Percentiles rank a stretch among this genome's conserved stretches.
These are phyloP conservation scores for Mortierella sp. DNA, from an alignment of 371 early-diverging fungal species.

Conservation along the genomic window DNA sequence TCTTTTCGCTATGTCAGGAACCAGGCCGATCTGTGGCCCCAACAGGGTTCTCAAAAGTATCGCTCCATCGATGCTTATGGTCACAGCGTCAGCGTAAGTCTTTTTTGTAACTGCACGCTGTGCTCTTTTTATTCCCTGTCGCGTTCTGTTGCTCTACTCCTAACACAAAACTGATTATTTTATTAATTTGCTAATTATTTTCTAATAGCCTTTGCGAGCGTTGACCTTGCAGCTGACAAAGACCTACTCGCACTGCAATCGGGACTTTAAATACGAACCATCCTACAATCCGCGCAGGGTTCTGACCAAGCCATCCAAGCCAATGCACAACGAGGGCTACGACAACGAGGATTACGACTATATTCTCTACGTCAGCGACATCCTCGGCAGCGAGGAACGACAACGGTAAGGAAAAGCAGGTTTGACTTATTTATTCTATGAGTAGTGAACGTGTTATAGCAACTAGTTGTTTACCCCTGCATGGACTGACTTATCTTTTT, in stretches of 20 bases:
- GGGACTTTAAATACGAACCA: constrained; percentile 79
- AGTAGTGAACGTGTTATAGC: too few relatives aligned
- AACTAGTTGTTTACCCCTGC: too few relatives aligned
- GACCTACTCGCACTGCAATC: constrained; percentile 82
- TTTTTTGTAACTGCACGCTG: neutral
- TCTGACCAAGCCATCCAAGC: constrained; percentile 93
- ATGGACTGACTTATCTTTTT: neutral
- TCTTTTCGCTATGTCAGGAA: constrained; percentile 55
- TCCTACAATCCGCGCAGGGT: constrained; percentile 88
- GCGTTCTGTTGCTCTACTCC: neutral
- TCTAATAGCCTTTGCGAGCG: constrained; percentile 59
- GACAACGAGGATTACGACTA: constrained; percentile 97
- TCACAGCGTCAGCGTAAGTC: constrained; percentile 53
- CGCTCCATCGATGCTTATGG: constrained; percentile 54
- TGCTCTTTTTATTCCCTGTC: neutral
- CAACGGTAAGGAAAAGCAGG: constrained; percentile 72
- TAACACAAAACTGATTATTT: neutral
- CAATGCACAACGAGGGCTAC: constrained; percentile 88
- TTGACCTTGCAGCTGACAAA: constrained; percentile 74
- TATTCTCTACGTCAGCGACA: constrained; percentile 95
- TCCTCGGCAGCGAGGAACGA: constrained; percentile 86
- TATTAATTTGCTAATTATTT: neutral
- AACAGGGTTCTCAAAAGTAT: constrained; percentile 58
- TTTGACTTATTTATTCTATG: too few relatives aligned
- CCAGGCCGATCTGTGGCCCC: constrained; percentile 56